phyloP scores from a whole-genome alignment of 176 grass and related monocot species.

The Cymbopogon citratus region DNA sequence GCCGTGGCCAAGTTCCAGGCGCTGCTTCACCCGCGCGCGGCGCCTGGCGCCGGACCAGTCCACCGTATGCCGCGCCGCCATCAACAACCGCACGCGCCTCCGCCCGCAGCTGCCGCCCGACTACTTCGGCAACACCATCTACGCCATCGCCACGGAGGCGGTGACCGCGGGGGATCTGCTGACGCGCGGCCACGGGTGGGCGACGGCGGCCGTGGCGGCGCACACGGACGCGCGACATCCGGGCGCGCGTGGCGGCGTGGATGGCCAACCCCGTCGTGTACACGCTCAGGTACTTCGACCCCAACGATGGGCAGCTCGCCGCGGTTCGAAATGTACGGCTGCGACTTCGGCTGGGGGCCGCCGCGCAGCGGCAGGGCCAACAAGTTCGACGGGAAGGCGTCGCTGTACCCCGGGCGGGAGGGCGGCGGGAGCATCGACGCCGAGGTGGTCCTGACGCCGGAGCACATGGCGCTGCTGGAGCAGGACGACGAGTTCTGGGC shows the following conservation, averaged over 20 bases:
- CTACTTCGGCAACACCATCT: constrained; percentile 60
- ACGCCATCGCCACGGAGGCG: neutral
- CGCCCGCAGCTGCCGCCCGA: constrained; percentile 33
- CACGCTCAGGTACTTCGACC: constrained; percentile 21
- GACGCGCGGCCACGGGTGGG: constrained; percentile 50
- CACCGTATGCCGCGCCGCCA: constrained; percentile 32
- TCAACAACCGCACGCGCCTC: constrained; percentile 48
- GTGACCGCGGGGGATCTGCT: constrained; percentile 40
- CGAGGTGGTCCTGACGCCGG: constrained; percentile 42
- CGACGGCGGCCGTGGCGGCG: constrained; percentile 31
- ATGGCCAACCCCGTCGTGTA: constrained; percentile 32
- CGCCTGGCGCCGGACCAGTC: neutral
- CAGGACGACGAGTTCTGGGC: constrained; percentile 56
- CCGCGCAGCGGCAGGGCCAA: constrained; percentile 51
- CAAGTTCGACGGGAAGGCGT: constrained; percentile 60
- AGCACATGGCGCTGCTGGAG: constrained; percentile 50
- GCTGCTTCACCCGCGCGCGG: constrained; percentile 55
- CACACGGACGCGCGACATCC: constrained; percentile 52
- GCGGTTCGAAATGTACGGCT: constrained; percentile 59
- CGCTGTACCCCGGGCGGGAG: constrained; percentile 41
- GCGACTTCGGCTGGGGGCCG: constrained; percentile 66
- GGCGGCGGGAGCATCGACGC: constrained; percentile 44
- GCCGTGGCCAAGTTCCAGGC: constrained; percentile 63
- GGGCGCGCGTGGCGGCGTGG: constrained; percentile 32
- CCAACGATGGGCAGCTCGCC: constrained; percentile 52